Base-by-base conservation (phyloP, 139 green algal genomes). In the Nannochloris sp. region DNA sequence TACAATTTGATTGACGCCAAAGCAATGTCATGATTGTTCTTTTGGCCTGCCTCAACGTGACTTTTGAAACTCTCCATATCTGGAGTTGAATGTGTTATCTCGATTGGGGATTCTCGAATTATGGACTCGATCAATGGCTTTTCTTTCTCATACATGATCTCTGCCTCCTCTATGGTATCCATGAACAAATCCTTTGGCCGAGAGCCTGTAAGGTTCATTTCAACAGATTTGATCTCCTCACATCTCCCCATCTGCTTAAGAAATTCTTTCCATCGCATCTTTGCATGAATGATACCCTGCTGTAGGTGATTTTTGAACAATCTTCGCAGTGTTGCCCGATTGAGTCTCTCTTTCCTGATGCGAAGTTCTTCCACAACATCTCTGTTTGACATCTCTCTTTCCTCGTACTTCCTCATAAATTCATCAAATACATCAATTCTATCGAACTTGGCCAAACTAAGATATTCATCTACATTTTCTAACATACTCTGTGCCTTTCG, bases 371-470 rank as follows among this genome's bases (percentile, higher is more conserved):
- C 23, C 21, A 34, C n/a, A 58, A 31, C n/a, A 29, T 36, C 50
- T 21, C 50, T 58, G 23, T 58, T 16, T 9, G 12, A n/a, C n/a
- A 16, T 36, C 34, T n/a, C 21, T 31, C 23, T 58, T 29, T 58
- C 50, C 25, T 58, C 19, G 5, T 34, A 34, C 12, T 58, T 21
- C 23, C 15, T 31, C 50, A 58, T 58, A 23, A 58, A 58, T 16
- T 58, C 12, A 16, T 58, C 50, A 58, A 58, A 58, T 12, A 58
- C n/a, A 10, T 58, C 50, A 8, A 58, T n/a, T 36, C 50, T 29
- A 40, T 58, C 50, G 21, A 37, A 16, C 23, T 58, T 31, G 14
- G 12, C 23, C 21, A 58, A 31, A 18, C 12, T 34, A n/a, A 16
- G 21, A 34, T 34, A 58, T 31, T 58, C 50, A n/a, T 58, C 21